Evolutionary conservation across 805 yeast genomes (phyloP).

Genomic region (Starmerella asiatica): DNA sequence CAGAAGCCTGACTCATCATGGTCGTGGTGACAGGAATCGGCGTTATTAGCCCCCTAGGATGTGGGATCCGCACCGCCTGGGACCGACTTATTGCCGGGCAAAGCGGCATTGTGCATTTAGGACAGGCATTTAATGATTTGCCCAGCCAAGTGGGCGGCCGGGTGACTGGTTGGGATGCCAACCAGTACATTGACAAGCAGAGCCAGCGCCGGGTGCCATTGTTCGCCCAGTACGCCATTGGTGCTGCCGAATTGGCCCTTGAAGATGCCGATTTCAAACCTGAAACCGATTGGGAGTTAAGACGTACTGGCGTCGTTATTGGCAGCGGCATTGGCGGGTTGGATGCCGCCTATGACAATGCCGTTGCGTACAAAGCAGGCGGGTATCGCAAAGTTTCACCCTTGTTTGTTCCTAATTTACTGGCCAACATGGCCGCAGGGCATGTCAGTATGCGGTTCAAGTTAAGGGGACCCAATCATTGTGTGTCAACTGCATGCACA

Average conservation of each 20-base stretch:
- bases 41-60: conserved; percentile 72
- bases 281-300: conserved; percentile 18
- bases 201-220: conserved; percentile 52
- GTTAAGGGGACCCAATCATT: conserved; percentile 71
- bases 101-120: conserved; percentile 31
- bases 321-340: conserved; percentile 92
- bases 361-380: conserved; percentile 35
- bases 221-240: conserved; percentile 66
- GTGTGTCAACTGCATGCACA: conserved; percentile 92
- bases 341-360: conserved; percentile 53
- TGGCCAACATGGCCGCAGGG: conserved; percentile 92
- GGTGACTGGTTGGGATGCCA: conserved; percentile 45
- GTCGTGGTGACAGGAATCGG: conserved; percentile 93
- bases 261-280: conserved; percentile 48
- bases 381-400: conserved; percentile 72
- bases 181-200: conserved; percentile 34
- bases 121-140: conserved; percentile 37
- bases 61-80: conserved; percentile 35
- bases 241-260: conserved; percentile 67
- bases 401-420: conserved; percentile 65
- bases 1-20: conserved; percentile 14
- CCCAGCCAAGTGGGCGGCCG: conserved; percentile 68
- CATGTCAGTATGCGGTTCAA: conserved; percentile 68
- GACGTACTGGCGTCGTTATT: conserved; percentile 50
- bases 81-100: conserved; percentile 24